phyloP scores from a whole-genome alignment of 2,329 filamentous ascomycete species.

The Ophiosphaerella narmari region DNA sequence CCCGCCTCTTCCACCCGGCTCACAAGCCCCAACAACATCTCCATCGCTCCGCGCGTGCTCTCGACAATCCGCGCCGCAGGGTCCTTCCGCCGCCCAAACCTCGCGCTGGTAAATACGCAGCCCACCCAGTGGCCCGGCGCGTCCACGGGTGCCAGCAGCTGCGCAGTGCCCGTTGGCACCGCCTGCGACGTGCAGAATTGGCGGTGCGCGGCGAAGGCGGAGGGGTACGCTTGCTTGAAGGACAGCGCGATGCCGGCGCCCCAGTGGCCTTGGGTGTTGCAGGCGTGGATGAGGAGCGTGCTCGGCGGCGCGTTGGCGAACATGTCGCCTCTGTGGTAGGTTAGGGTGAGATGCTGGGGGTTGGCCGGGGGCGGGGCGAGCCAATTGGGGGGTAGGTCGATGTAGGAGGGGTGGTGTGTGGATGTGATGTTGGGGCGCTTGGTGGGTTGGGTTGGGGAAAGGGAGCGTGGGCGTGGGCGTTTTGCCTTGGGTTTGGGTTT shows the following conservation, averaged over 20 bases:
- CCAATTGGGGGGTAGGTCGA: conserved; percentile 8
- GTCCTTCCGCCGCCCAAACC: conserved; percentile 54
- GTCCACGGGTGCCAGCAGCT: conserved; percentile 59
- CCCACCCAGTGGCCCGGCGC: conserved; percentile 58
- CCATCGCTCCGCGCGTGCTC: conserved; percentile 56
- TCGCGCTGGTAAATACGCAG: conserved; percentile 62
- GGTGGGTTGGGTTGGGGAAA: background rate
- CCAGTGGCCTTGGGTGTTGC: conserved; percentile 63
- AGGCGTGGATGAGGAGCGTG: conserved; percentile 62
- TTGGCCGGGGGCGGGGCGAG: background rate
- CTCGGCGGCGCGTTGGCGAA: conserved; percentile 56
- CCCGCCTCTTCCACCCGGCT: conserved; percentile 27
- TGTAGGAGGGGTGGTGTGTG: conserved; percentile 9
- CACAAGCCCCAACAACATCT: conserved; percentile 54
- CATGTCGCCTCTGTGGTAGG: conserved; percentile 51
- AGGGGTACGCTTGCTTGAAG: conserved; percentile 58
- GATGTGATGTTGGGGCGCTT: conserved; percentile 5
- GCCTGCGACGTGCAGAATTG: conserved; percentile 50
- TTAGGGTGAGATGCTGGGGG: conserved; percentile 12
- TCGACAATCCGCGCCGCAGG: conserved; percentile 51
- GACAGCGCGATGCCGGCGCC: conserved; percentile 61
- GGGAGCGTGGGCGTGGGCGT: too few relatives aligned
- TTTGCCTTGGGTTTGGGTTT: too few relatives aligned
- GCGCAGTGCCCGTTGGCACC: conserved; percentile 51
- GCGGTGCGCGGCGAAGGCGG: conserved; percentile 55